Evolutionary conservation across 768 basidiomycete species (phyloP), one percentile per base, ranked within the genome.

Genomic region (Pulveroboletus sp.): DNA sequence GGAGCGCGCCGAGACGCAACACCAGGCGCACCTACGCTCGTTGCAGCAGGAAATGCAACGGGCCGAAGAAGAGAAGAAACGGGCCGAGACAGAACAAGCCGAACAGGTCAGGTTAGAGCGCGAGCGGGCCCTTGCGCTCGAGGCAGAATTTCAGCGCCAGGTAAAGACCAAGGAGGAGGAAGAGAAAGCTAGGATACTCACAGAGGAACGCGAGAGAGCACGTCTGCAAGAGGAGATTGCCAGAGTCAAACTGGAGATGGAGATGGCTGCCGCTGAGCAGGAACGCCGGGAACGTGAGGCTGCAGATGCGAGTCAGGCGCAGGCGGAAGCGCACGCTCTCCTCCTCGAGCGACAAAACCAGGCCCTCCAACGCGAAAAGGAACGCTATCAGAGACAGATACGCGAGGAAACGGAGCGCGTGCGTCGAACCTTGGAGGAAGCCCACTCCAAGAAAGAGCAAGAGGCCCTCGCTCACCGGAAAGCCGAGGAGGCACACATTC

Each of bases 111-210:
- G 23, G 38, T 7, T 21, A 12, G 67, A 69, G 36, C 67, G 41
- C 29, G 67, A 67, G 45, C 65, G 58, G 29, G 63, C 67, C 20
- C 59, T 58, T 21, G 64, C 64, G 14, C 52, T 66, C 50, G 63
- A 65, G 24, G 57, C 53, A 27, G 61, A 70, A 35, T 57, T 67
- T 34, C 43, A 69, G 36, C 61, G 56, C 33, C 62, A 65, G 40
- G 52, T 51, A 2, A 61, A 61, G 33, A 38, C 40, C 21, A 54
- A 49, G 36, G 55, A 61, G 25, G 66, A 64, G 19, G 64, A 62
- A 41, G 66, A 69, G 44, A 51, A 31, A 8, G 45, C 48, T 37
- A 61, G 62, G 19, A 41, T 23, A 23, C 7, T 40, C 12, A 55
- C 45, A 19, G 66, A 70, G 51, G 68, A 61, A 43, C 52, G 51